Conservation (phyloP, 768 basidiomycete species). For the Collybiopsis confluens region DNA sequence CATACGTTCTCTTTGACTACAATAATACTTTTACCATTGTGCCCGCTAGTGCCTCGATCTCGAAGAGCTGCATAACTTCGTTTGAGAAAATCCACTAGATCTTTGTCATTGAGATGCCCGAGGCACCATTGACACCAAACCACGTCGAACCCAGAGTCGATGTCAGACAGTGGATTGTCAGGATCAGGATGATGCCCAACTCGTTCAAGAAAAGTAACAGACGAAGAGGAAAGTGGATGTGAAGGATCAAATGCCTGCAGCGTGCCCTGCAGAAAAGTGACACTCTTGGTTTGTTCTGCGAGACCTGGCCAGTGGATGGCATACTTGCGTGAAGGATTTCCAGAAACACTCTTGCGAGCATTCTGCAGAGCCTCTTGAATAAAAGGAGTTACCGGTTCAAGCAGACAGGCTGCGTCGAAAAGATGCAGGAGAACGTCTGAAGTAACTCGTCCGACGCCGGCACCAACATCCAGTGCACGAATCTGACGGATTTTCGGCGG, state of each 20-base stretch:
- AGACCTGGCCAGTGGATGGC: conserved; percentile 60
- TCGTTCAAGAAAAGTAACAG: conserved; percentile 49
- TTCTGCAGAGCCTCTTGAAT: conserved; percentile 62
- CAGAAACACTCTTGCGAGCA: conserved; percentile 29
- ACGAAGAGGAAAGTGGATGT: conserved; percentile 23
- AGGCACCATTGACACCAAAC: conserved; percentile 99
- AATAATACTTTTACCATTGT: conserved; percentile 52
- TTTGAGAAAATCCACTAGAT: conserved; percentile 75
- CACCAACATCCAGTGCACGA: conserved; percentile 88
- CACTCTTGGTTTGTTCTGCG: conserved; percentile 57
- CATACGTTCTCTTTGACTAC: conserved; percentile 93
- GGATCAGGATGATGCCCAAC: conserved; percentile 55
- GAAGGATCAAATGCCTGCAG: conserved; percentile 80
- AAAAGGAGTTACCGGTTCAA: conserved; percentile 84
- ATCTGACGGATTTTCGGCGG: conserved; percentile 27
- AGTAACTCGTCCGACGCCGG: conserved; percentile 92
- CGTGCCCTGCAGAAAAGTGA: conserved; percentile 74
- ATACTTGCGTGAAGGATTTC: conserved; percentile 11
- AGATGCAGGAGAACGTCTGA: conserved; percentile 85
- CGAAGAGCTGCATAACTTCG: conserved; percentile 60
- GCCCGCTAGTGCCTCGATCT: conserved; percentile 23
- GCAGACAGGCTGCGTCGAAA: conserved; percentile 79
- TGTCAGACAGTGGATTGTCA: conserved; percentile 30
- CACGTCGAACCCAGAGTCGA: conserved; percentile 74
- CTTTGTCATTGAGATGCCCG: conserved; percentile 73